Evolutionary conservation across 768 basidiomycete species (phyloP).

Genomic region (Suillus weaverae): DNA sequence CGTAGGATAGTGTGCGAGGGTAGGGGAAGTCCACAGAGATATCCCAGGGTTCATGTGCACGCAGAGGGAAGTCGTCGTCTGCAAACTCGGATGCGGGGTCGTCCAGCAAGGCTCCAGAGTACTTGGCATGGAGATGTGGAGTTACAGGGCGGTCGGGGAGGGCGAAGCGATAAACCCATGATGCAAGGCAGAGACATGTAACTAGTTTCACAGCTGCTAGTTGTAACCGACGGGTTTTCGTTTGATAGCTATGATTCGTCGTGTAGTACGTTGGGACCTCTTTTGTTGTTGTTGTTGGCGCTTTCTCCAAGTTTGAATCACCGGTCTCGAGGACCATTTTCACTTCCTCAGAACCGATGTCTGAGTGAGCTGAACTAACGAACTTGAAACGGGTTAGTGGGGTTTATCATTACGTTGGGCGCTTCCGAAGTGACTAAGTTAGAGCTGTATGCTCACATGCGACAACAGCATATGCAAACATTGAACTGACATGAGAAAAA

Average conservation of each 20-base stretch:
- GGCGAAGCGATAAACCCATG: slow-evolving; percentile 14
- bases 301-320: neutral
- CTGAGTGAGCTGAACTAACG: neutral
- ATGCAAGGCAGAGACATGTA: slow-evolving; percentile 22
- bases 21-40: slow-evolving; percentile 76
- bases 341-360: neutral
- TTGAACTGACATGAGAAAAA: slow-evolving; percentile 2
- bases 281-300: neutral
- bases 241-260: neutral
- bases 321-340: neutral
- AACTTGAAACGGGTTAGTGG: neutral
- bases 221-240: slow-evolving; percentile 7
- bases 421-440: neutral
- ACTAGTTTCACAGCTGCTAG: slow-evolving; percentile 19
- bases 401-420: neutral
- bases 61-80: slow-evolving; percentile 63
- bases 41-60: slow-evolving; percentile 58
- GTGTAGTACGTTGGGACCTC: neutral
- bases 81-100: slow-evolving; percentile 45
- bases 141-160: neutral
- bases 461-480: neutral
- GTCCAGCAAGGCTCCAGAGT: slow-evolving; percentile 17
- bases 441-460: neutral
- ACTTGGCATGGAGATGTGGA: neutral
- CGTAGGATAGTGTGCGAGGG: slow-evolving; percentile 63